phyloP scores from a whole-genome alignment of 2,329 filamentous ascomycete genomes.

The Aspergillus sp. region DNA sequence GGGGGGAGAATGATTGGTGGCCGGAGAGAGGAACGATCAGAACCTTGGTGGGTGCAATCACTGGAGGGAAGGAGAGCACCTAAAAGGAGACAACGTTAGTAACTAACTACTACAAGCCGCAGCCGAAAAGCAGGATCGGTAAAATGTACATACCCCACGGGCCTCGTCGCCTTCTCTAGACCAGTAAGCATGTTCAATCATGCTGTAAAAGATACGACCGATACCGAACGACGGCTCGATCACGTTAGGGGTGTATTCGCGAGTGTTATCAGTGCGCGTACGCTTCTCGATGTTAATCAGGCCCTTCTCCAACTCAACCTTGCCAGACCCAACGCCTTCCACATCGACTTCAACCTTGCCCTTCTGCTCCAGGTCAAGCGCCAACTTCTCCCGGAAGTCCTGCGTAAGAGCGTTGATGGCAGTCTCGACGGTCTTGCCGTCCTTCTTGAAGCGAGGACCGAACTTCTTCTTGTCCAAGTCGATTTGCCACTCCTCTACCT shows the following conservation, averaged over 20 bases:
- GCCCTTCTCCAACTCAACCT: conserved; percentile 70
- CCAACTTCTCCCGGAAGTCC: conserved; percentile 69
- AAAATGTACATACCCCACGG: conserved; percentile 61
- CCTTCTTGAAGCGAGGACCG: conserved; percentile 90
- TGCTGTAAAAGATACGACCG: conserved; percentile 81
- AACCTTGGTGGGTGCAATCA: conserved; percentile 89
- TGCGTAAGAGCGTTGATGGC: conserved; percentile 70
- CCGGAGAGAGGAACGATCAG: conserved; percentile 81
- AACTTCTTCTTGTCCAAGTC: conserved; percentile 94
- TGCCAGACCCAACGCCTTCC: conserved; percentile 56
- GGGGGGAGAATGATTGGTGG: conserved; percentile 72
- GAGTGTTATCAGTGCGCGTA: conserved; percentile 70
- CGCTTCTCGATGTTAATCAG: conserved; percentile 76
- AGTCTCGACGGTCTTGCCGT: conserved; percentile 74
- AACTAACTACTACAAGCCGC: too few species aligned
- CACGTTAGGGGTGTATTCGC: conserved; percentile 91
- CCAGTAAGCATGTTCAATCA: conserved; percentile 96
- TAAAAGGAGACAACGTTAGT: conserved; percentile 18
- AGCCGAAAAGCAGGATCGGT: neutral
- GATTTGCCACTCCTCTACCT: conserved; percentile 78
- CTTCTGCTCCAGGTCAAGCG: conserved; percentile 61
- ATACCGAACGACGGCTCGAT: conserved; percentile 98
- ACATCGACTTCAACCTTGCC: conserved; percentile 75
- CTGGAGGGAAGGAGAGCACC: conserved; percentile 65
- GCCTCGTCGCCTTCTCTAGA: conserved; percentile 75